Base-by-base conservation (phyloP, 1,139 yeast genomes). In the Pichia sp. region DNA sequence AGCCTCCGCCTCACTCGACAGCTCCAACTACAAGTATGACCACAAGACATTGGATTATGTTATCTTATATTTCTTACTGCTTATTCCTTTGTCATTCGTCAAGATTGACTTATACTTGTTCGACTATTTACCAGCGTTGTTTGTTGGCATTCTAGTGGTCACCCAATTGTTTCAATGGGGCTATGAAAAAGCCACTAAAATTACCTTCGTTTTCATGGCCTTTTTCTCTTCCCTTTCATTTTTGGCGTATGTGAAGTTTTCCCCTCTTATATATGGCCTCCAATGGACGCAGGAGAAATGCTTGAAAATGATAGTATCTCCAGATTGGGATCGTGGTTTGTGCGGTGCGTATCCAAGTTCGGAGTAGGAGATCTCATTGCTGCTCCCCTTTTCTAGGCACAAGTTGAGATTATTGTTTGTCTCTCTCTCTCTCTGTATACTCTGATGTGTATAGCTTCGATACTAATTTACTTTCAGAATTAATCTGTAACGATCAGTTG, bases 71-170 rank as follows among this genome's bases (percentile, higher is more conserved):
- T 61, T 73, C 1, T 50, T 81, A 30, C 87, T 84, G 66, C 79
- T 76, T 59, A 46, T 75, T 34, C 87, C 87, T 53, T 80, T 79
- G 62, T 73, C 73, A 59, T 70, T 80, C 46, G 71, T 77, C 70
- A 79, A 82, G 19, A 77, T 85, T 64, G 82, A 81, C 59, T 72
- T 80, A 60, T 80, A 82, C 69, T 70, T 83, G 51, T 81, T 76
- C 61, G 81, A 80, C 64, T 85, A 85, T 67, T 65, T 83, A 50
- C 88, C 90, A 47, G 75, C 87, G 1, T 70, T 81, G 46, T 79
- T 81, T 63, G 81, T 85, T 66, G 87, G 85, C 2, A 69, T 82
- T 38, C 70, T 85, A 57, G 71, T 79, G 10, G 67, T 78, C 45
- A 82, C 84, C 23, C 85, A 81, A 60, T 70, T 76, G 34, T 71